Evolutionary conservation across 805 yeast species (phyloP), one percentile per base, ranked within the genome.

Genomic region (Blastobotrys americana): DNA sequence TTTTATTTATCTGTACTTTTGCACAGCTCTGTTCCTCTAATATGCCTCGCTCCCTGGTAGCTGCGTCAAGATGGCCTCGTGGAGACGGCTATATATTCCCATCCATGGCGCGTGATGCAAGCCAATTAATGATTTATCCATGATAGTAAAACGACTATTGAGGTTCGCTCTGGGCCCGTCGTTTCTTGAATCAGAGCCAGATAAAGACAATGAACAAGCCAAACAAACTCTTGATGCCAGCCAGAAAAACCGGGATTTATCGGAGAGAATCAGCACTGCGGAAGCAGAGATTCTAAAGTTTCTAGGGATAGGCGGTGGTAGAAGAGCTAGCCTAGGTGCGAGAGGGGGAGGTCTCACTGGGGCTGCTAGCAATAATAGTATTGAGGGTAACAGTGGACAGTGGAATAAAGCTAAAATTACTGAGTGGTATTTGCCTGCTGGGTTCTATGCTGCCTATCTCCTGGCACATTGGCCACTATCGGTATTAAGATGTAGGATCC

Each of bases 121-220:
- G n/a, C n/a, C n/a, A n/a, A n/a, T n/a, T n/a, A n/a, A n/a, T n/a
- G n/a, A n/a, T n/a, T n/a, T n/a, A n/a, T 13, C 28, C 16, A 54
- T 54, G 57, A 54, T 54, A 9, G 35, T 43, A 19, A 52, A 54
- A 34, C 41, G 56, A 23, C 44, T 54, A 20, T 43, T 52, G 40
- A 18, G 57, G 23, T 43, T 54, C 34, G 57, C 55, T 5, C 37
- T 54, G 37, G 57, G 57, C 18, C 52, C 54, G 16, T 50, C 55
- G 16, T 54, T 50, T 39, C 43, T 51, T 13, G 56, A 51, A 19
- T 21, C 15, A 6, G 38, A 19, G 13, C 39, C 46, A 8, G 43
- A 37, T 19, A 44, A 43, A 8, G 44, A 46, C 10, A 42, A 23
- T 5, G 41, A 34, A 21, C 19, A 27, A 13, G 23, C 13, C 8